Evolutionary conservation across 2,329 filamentous ascomycete genomes (phyloP).

Genomic region (Endothia cerciana): DNA sequence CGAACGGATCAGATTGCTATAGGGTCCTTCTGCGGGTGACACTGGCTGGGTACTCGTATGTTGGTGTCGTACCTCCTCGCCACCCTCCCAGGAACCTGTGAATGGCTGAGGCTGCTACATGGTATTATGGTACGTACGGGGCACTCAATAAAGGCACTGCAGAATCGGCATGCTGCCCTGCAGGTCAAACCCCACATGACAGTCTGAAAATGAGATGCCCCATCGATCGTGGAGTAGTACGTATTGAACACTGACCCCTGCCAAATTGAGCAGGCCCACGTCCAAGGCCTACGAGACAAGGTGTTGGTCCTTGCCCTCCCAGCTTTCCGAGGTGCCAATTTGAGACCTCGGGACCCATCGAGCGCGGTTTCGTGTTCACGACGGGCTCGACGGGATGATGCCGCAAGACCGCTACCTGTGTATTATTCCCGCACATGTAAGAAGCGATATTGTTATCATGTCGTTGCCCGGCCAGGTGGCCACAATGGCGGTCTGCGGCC

Average conservation of each 20-base stretch:
- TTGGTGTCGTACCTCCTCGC: no score
- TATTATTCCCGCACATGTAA: no score
- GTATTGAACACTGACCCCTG: constrained; percentile 11
- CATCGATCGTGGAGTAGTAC: constrained; percentile 18
- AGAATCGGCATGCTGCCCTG: neutral
- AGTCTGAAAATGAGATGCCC: constrained; percentile 22
- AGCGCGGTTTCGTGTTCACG: constrained; percentile 9
- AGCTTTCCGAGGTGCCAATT: constrained; percentile 27
- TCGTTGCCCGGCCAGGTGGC: constrained; percentile 20
- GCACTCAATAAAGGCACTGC: no score
- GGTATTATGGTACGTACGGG: no score
- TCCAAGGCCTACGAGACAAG: constrained; percentile 18
- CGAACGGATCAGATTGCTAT: no score
- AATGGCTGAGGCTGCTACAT: no score
- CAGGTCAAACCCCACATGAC: constrained; percentile 11
- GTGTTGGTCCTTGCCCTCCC: constrained; percentile 27
- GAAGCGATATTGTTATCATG: neutral
- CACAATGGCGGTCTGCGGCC: constrained; percentile 20
- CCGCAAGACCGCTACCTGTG: no score
- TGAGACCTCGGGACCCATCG: constrained; percentile 20
- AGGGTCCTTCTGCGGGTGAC: no score
- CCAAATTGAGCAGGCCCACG: constrained; percentile 18
- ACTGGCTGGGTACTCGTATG: no score
- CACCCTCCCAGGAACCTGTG: neutral
- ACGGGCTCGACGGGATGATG: constrained; percentile 8